A percentile compares a stretch with the other conserved stretches of the same genome.
Evolutionary conservation across 2,329 filamentous ascomycete genomes (phyloP).

Genomic region (Scorias spongiosa): DNA sequence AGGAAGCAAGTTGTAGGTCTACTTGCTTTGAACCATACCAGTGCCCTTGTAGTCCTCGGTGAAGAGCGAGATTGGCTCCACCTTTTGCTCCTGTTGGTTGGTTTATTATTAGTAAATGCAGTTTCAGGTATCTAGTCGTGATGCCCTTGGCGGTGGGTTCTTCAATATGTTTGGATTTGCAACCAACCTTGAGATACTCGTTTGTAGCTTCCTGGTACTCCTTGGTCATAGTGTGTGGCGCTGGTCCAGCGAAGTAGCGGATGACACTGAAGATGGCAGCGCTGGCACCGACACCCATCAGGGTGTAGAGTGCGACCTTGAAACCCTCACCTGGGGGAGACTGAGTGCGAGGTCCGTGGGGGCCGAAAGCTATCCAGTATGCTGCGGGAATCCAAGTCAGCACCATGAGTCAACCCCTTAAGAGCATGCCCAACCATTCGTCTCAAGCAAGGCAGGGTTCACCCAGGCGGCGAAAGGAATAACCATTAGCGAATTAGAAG

Average conservation of each 20-base stretch:
- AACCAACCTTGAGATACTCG: constrained; percentile 76
- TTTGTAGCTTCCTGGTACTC: constrained; percentile 95
- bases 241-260: constrained; percentile 55
- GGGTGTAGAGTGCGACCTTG: constrained; percentile 62
- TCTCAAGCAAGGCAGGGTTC: background rate
- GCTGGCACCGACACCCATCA: constrained; percentile 50
- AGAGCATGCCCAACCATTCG: background rate
- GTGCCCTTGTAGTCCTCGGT: constrained; percentile 64
- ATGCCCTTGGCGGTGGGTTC: too few species aligned
- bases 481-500: background rate
- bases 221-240: constrained; percentile 81
- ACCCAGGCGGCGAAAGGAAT: background rate
- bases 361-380: constrained; percentile 97
- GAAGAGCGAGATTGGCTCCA: constrained; percentile 73
- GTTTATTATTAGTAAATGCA: constrained; percentile 3
- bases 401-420: constrained; percentile 1
- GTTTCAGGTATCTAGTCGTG: background rate
- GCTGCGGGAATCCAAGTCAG: constrained; percentile 38
- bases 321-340: constrained; percentile 71
- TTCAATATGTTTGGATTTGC: too few species aligned
- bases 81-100: constrained; percentile 52
- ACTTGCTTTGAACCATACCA: constrained; percentile 56
- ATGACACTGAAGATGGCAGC: constrained; percentile 56
- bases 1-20: background rate
- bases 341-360: constrained; percentile 79